Conservation (phyloP, 495 filamentous ascomycete species). For the Amorphotheca resinae region DNA sequence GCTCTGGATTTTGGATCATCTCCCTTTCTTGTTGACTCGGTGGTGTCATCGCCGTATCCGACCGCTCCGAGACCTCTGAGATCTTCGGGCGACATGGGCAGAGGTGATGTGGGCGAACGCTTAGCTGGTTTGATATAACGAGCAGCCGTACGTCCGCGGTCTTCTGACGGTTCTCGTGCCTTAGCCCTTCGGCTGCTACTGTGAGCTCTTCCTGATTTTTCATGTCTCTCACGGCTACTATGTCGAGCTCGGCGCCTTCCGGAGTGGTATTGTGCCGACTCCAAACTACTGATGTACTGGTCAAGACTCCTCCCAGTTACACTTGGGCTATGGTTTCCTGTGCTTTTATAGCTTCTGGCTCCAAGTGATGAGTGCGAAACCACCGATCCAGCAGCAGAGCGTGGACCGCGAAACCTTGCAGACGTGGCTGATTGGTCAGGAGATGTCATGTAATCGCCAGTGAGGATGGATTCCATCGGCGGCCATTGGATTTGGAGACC, state of each 20-base stretch:
- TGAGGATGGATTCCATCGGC: conserved; percentile 39
- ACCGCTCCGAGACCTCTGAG: conserved; percentile 26
- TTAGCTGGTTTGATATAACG: conserved; percentile 73
- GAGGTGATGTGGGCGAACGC: conserved; percentile 76
- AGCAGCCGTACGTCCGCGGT: conserved; percentile 49
- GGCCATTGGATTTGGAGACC: conserved; percentile 65
- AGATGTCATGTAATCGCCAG: conserved; percentile 35
- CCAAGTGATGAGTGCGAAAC: conserved; percentile 30
- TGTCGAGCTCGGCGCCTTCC: conserved; percentile 40
- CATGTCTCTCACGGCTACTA: conserved; percentile 45
- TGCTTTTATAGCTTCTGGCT: conserved; percentile 35
- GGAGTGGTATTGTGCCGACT: conserved; percentile 55
- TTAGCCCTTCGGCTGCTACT: conserved; percentile 38
- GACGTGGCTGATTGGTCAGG: conserved; percentile 34
- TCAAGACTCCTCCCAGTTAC: conserved; percentile 57
- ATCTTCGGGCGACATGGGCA: conserved; percentile 87
- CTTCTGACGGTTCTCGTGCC: conserved; percentile 49
- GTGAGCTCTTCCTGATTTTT: conserved; percentile 36
- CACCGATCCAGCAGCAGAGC: conserved; percentile 31
- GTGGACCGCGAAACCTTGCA: conserved; percentile 32
- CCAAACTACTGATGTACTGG: conserved; percentile 78
- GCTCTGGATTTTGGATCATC: conserved; percentile 14
- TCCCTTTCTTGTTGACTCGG: conserved; percentile 9
- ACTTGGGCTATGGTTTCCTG: conserved; percentile 25
- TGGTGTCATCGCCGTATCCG: conserved; percentile 10